Conservation (phyloP, 805 yeast species). For the Myxozyma udenii region DNA sequence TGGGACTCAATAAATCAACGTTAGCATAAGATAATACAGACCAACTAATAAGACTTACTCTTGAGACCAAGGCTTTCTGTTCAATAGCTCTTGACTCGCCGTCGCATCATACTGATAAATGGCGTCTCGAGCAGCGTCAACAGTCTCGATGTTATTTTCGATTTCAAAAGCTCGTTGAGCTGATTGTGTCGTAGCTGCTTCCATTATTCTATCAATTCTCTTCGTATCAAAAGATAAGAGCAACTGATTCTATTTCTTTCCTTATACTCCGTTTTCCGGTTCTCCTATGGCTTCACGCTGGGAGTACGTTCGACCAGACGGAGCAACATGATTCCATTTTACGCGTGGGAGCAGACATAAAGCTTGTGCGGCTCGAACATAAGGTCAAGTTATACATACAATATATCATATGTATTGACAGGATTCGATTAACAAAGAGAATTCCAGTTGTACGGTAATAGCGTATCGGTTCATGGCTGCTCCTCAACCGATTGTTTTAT, state of each 20-base stretch:
- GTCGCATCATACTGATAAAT: constrained; percentile 35
- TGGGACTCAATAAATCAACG: constrained; percentile 42
- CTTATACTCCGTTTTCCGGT: too few relatives aligned
- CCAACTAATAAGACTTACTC: constrained; percentile 26
- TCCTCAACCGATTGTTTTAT: too few relatives aligned
- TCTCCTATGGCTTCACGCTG: too few relatives aligned
- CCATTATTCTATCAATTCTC: neutral
- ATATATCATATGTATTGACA: too few relatives aligned
- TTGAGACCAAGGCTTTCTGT: constrained; percentile 32
- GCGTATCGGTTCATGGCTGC: too few relatives aligned
- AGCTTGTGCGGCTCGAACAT: too few relatives aligned
- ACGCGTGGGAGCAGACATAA: too few relatives aligned
- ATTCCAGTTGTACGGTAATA: too few relatives aligned
- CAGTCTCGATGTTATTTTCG: constrained; percentile 33
- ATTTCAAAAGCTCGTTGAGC: constrained; percentile 33
- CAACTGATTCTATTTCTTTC: neutral
- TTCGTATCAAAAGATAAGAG: neutral
- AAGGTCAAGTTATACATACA: too few relatives aligned
- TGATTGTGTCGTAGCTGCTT: constrained; percentile 1
- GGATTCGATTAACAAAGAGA: too few relatives aligned
- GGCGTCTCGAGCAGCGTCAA: constrained; percentile 29
- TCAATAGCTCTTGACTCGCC: constrained; percentile 33
- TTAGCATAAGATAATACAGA: constrained; percentile 8
- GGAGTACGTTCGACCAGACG: too few relatives aligned
- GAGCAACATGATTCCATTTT: too few relatives aligned